Evolutionary conservation across 306 rosid species (phyloP).

Genomic region (Senna tora): DNA sequence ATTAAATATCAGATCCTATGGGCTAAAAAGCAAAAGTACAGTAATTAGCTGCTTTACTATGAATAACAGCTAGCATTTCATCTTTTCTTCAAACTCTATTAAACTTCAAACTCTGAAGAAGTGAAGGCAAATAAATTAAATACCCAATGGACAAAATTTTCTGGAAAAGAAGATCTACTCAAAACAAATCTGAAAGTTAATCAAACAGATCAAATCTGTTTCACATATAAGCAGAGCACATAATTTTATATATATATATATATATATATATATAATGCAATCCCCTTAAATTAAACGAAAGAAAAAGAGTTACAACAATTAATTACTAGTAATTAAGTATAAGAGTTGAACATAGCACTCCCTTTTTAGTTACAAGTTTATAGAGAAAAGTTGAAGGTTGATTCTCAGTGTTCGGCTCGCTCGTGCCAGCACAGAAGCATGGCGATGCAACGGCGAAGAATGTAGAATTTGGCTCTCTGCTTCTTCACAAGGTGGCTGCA

Average conservation of each 20-base stretch:
- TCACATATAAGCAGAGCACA: slow-evolving; percentile 19
- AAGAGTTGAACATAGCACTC: slow-evolving; percentile 7
- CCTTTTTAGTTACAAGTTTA: slow-evolving; percentile 31
- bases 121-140: background rate
- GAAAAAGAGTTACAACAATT: slow-evolving; percentile 30
- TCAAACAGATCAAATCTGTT: slow-evolving; percentile 35
- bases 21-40: background rate
- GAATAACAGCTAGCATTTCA: too few relatives aligned
- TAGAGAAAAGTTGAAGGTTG: slow-evolving; percentile 12
- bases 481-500: slow-evolving; percentile 66
- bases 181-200: slow-evolving; percentile 13
- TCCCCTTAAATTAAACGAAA: background rate
- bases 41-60: background rate
- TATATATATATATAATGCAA: background rate
- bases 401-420: slow-evolving; percentile 45
- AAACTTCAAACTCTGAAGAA: background rate
- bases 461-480: slow-evolving; percentile 67
- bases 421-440: slow-evolving; percentile 66
- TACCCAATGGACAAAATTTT: background rate
- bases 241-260: too few relatives aligned
- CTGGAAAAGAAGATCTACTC: slow-evolving; percentile 21
- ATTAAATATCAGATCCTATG: background rate
- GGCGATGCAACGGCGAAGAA: slow-evolving; percentile 61
- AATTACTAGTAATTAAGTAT: slow-evolving; percentile 4
- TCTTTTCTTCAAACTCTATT: too few relatives aligned